Evolutionary conservation across 805 yeast species (phyloP).

Genomic region (Wickerhamiella vanderwaltii): DNA sequence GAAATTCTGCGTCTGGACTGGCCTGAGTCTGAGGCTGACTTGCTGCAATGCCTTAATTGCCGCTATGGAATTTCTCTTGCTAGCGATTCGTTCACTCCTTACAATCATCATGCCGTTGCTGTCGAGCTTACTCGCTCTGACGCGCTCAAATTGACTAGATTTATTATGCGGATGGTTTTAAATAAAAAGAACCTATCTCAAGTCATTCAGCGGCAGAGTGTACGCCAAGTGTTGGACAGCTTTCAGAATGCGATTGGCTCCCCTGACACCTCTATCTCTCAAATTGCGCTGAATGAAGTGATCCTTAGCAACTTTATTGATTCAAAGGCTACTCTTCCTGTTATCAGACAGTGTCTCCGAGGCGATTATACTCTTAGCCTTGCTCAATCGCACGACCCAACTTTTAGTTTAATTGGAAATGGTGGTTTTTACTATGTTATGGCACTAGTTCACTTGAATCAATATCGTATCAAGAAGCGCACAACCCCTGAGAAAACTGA

Average conservation of each 20-base stretch:
- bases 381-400: conserved; percentile 21
- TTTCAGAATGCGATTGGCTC: conserved; percentile 12
- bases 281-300: conserved; percentile 27
- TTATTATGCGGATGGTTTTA: conserved; percentile 44
- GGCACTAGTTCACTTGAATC: conserved; percentile 54
- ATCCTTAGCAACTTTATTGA: conserved; percentile 36
- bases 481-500: conserved; percentile 70
- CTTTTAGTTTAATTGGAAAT: conserved; percentile 30
- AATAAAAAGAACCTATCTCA: conserved; percentile 48
- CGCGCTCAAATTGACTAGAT: conserved; percentile 33
- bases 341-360: conserved; percentile 4
- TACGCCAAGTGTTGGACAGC: conserved; percentile 12
- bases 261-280: conserved; percentile 19
- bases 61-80: conserved; percentile 56
- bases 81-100: conserved; percentile 48
- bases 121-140: conserved; percentile 32
- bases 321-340: background rate
- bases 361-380: conserved; percentile 19
- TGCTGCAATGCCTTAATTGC: conserved; percentile 70
- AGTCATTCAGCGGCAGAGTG: conserved; percentile 50
- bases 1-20: conserved; percentile 36
- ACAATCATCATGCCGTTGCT: conserved; percentile 47
- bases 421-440: conserved; percentile 58
- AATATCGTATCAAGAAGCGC: conserved; percentile 59
- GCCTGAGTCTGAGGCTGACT: conserved; percentile 46